Conservation (phyloP, 129 eudicot genomes). For the Centaurea solstitialis region DNA sequence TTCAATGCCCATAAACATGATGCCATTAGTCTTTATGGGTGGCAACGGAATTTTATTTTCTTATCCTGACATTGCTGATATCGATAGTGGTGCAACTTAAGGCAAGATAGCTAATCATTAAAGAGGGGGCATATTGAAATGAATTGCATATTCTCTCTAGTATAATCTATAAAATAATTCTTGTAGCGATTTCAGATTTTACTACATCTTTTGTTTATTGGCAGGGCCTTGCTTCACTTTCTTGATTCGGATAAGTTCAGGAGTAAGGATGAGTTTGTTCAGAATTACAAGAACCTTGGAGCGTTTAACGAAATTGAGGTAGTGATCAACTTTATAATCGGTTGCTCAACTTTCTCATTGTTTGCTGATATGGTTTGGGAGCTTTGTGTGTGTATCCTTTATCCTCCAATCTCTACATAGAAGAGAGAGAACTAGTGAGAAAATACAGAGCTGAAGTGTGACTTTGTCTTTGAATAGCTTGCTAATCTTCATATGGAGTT, state of each 20-base stretch:
- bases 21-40: background rate
- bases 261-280: constrained; percentile 92
- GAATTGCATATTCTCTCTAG: background rate
- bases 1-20: background rate
- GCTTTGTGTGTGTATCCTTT: background rate
- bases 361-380: background rate
- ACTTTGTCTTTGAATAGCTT: constrained; percentile 50
- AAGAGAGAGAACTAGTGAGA: background rate
- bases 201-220: constrained; percentile 20
- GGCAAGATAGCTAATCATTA: background rate
- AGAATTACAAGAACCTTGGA: constrained; percentile 95
- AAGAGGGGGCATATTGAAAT: background rate
- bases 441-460: background rate
- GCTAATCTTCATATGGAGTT: constrained; percentile 96
- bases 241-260: constrained; percentile 88
- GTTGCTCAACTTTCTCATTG: background rate
- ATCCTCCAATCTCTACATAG: background rate
- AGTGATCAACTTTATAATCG: background rate
- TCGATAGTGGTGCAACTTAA: background rate
- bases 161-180: background rate
- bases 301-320: constrained; percentile 94
- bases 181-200: constrained; percentile 7
- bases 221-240: constrained; percentile 99
- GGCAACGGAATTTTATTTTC: background rate
- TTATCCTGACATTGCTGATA: background rate